Evolutionary conservation across 495 filamentous ascomycete genomes (phyloP).

Genomic region (Penicillium nucicola): DNA sequence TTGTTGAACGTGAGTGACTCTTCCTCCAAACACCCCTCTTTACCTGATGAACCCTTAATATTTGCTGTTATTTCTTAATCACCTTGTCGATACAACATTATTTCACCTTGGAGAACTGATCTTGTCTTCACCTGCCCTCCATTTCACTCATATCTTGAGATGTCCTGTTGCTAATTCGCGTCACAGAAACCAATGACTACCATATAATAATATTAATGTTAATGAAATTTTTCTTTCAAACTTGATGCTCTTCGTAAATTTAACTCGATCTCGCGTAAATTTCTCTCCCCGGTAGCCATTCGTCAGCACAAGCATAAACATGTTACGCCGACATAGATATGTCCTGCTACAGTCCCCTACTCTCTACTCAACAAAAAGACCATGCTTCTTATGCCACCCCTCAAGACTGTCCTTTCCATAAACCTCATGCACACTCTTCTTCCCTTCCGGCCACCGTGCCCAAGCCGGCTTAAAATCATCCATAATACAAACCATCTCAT

Average conservation of each 20-base stretch:
- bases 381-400: constrained; percentile 51
- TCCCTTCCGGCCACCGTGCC: constrained; percentile 50
- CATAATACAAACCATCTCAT: constrained; percentile 53
- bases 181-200: constrained; percentile 6
- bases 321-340: background rate
- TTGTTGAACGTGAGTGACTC: constrained; percentile 25
- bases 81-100: constrained; percentile 66
- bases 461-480: constrained; percentile 47
- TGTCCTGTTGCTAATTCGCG: constrained; percentile 20
- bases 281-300: background rate
- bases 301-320: background rate
- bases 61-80: constrained; percentile 79
- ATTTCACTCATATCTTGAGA: constrained; percentile 14
- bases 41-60: constrained; percentile 67
- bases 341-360: too few species aligned
- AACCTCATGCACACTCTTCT: constrained; percentile 42
- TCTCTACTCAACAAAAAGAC: constrained; percentile 24
- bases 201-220: background rate
- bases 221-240: constrained; percentile 3
- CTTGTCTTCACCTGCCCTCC: constrained; percentile 17
- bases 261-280: background rate
- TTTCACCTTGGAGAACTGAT: constrained; percentile 98
- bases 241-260: background rate
- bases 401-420: constrained; percentile 47
- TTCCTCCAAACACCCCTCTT: constrained; percentile 4